phyloP scores from a whole-genome alignment of 768 basidiomycete genomes.

The Hydnum rufescens region DNA sequence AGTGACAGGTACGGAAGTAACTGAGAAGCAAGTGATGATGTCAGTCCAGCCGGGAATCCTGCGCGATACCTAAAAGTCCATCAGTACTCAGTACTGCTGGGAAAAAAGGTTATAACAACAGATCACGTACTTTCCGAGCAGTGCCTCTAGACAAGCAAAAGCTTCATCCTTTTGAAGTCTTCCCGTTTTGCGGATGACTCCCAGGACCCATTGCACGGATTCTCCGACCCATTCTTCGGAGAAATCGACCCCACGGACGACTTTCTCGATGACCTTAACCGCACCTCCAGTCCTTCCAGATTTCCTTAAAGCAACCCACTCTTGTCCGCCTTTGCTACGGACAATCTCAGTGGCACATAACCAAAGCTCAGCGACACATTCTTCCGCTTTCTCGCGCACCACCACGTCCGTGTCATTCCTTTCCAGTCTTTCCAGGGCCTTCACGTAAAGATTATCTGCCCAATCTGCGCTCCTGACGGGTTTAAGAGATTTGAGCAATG shows the following conservation, averaged over 20 bases:
- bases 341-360: slow-evolving; percentile 63
- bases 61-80: slow-evolving; percentile 23
- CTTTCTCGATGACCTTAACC: slow-evolving; percentile 63
- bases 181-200: slow-evolving; percentile 58
- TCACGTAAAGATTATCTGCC: slow-evolving; percentile 53
- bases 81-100: not conserved
- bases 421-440: slow-evolving; percentile 47
- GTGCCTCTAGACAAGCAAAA: slow-evolving; percentile 53
- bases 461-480: slow-evolving; percentile 41
- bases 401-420: slow-evolving; percentile 83
- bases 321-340: slow-evolving; percentile 38
- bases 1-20: slow-evolving; percentile 57
- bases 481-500: slow-evolving; percentile 55
- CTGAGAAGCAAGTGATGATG: slow-evolving; percentile 44
- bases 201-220: slow-evolving; percentile 57
- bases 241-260: slow-evolving; percentile 52
- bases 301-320: slow-evolving; percentile 63
- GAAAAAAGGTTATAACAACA: not conserved
- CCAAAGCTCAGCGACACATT: slow-evolving; percentile 72
- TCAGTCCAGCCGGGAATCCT: slow-evolving; percentile 36
- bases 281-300: slow-evolving; percentile 54
- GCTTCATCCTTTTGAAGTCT: slow-evolving; percentile 59
- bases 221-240: slow-evolving; percentile 65
- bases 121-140: slow-evolving; percentile 33
- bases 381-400: slow-evolving; percentile 65